phyloP scores from a whole-genome alignment of 2,329 filamentous ascomycete species.

The Apiospora pterosperma region DNA sequence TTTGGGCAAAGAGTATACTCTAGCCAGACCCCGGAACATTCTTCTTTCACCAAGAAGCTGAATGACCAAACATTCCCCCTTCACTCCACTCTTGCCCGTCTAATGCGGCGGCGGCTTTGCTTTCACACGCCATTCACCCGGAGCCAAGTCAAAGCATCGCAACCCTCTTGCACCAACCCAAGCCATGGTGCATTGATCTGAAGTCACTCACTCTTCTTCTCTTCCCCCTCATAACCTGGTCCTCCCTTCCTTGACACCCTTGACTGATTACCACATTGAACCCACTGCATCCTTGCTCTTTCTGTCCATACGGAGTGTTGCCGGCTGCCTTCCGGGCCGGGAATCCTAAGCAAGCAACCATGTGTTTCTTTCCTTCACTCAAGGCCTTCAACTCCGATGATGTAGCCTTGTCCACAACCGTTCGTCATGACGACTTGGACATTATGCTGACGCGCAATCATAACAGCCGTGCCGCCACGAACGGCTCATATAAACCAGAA shows the following conservation, averaged over 20 bases:
- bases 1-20: neutral
- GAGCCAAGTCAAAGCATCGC: neutral
- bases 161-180: neutral
- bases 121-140: neutral
- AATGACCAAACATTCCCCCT: neutral
- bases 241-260: neutral
- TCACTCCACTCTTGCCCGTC: neutral
- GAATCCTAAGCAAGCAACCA: neutral
- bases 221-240: neutral
- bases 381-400: neutral
- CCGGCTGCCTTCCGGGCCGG: neutral
- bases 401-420: neutral
- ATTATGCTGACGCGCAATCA: constrained; percentile 10
- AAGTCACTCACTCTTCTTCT: neutral
- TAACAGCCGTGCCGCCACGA: constrained; percentile 15
- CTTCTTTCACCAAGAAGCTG: neutral
- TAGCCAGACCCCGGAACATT: neutral
- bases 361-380: constrained; percentile 3
- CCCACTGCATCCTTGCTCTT: neutral
- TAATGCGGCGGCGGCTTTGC: neutral
- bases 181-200: neutral
- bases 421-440: neutral
- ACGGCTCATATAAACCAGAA: constrained; percentile 21
- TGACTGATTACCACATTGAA: neutral
- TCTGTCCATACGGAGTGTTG: neutral